Conservation (phyloP, 306 rosid species). For the Alnus rubra region DNA sequence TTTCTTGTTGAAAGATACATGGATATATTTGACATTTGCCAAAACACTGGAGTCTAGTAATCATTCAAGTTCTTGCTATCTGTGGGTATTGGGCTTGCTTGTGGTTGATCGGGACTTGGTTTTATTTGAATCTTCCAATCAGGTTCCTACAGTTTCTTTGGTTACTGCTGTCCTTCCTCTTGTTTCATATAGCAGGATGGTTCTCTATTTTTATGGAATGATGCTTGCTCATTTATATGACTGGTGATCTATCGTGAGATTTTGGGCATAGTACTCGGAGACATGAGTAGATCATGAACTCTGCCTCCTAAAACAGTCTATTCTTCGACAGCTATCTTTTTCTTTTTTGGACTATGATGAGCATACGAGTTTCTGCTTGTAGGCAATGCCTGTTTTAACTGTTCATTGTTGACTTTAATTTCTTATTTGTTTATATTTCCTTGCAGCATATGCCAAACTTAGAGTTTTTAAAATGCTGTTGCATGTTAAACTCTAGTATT, state of each 20-base stretch:
- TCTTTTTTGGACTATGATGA: too few species aligned
- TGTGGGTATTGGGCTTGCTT: neutral
- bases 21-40: neutral
- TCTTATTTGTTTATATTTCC: neutral
- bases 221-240: neutral
- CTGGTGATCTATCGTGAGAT: neutral
- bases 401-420: conserved; percentile 1
- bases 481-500: conserved; percentile 18
- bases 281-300: neutral
- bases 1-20: too few species aligned
- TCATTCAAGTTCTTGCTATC: neutral
- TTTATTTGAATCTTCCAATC: neutral
- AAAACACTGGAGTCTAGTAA: neutral
- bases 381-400: neutral
- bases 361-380: too few species aligned
- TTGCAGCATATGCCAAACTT: neutral
- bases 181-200: neutral
- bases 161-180: neutral
- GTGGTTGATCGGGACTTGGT: neutral
- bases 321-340: too few species aligned
- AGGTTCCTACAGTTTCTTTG: neutral
- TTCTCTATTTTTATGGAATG: neutral
- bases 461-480: conserved; percentile 5
- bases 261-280: neutral
- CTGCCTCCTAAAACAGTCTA: neutral